phyloP scores from a whole-genome alignment of 2,329 filamentous ascomycete species.

The Aspergillus chevalieri region DNA sequence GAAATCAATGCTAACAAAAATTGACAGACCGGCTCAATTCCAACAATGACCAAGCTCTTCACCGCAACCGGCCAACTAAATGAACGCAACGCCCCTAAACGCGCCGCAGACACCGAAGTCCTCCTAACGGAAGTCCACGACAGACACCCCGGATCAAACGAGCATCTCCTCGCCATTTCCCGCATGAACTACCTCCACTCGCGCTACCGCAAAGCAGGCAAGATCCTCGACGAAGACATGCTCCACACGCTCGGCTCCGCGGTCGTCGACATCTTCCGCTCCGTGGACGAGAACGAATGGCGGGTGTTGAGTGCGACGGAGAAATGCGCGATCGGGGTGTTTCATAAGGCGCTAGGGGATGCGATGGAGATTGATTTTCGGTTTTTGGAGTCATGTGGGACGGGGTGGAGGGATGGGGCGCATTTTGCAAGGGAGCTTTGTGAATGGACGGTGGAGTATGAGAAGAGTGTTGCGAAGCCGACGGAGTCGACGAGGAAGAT shows the following conservation, averaged over 20 bases:
- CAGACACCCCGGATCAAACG: slow-evolving; percentile 28
- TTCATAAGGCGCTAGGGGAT: slow-evolving; percentile 59
- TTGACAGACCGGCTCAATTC: slow-evolving; percentile 42
- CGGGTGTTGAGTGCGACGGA: slow-evolving; percentile 58
- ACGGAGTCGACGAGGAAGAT: slow-evolving; percentile 3
- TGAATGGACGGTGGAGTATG: slow-evolving; percentile 6
- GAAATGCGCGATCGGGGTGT: slow-evolving; percentile 53
- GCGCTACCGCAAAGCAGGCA: slow-evolving; percentile 46
- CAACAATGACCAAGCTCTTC: slow-evolving; percentile 42
- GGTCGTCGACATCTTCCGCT: slow-evolving; percentile 54
- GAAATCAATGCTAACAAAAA: not conserved
- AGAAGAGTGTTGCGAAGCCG: slow-evolving; percentile 1
- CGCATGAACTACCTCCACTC: slow-evolving; percentile 56
- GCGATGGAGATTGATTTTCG: slow-evolving; percentile 53
- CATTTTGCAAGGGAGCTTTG: slow-evolving; percentile 15
- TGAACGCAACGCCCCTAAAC: slow-evolving; percentile 38
- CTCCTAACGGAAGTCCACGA: slow-evolving; percentile 38
- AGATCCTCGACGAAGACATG: slow-evolving; percentile 53
- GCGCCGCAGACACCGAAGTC: slow-evolving; percentile 43
- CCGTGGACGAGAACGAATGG: slow-evolving; percentile 61
- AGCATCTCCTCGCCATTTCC: slow-evolving; percentile 44
- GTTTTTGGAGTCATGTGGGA: slow-evolving; percentile 12
- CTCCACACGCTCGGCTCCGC: slow-evolving; percentile 56
- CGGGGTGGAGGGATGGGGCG: slow-evolving; percentile 20
- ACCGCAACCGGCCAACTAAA: slow-evolving; percentile 40